Conservation (phyloP, 257 asterid genomes). For the Penstemon newberryi region DNA sequence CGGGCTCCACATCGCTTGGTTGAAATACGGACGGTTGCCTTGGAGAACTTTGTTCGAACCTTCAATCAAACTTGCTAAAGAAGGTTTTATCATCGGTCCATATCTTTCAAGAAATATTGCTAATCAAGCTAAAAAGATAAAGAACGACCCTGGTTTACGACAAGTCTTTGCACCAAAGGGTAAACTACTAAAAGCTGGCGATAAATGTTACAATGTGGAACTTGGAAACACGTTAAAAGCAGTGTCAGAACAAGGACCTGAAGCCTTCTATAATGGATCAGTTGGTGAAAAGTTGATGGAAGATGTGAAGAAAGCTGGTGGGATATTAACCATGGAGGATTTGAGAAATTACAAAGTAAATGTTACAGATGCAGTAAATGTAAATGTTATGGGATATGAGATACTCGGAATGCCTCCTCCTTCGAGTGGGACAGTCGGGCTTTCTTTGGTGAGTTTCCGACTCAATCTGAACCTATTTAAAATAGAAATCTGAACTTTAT, state of each 20-base stretch:
- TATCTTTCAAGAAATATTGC: constrained; percentile 49
- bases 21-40: constrained; percentile 65
- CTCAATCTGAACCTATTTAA: too few species aligned
- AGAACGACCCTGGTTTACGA: constrained; percentile 61
- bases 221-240: constrained; percentile 71
- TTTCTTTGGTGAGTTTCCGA: constrained; percentile 59
- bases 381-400: constrained; percentile 66
- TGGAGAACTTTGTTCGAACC: constrained; percentile 74
- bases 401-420: constrained; percentile 98
- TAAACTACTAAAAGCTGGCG: constrained; percentile 61
- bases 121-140: constrained; percentile 30
- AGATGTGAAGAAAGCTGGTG: constrained; percentile 77
- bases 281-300: constrained; percentile 60
- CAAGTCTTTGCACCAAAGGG: constrained; percentile 73
- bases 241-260: constrained; percentile 72
- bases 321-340: constrained; percentile 81
- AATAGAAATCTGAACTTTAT: too few species aligned
- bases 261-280: constrained; percentile 67
- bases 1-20: constrained; percentile 84
- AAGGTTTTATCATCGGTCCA: constrained; percentile 69
- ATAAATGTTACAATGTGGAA: constrained; percentile 69
- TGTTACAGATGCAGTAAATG: constrained; percentile 51
- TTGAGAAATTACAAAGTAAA: constrained; percentile 60
- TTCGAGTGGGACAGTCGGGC: constrained; percentile 81
- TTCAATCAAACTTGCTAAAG: constrained; percentile 69